Conservation (phyloP, 2,329 filamentous ascomycete species). For the Dothiorella sarmentorum region DNA sequence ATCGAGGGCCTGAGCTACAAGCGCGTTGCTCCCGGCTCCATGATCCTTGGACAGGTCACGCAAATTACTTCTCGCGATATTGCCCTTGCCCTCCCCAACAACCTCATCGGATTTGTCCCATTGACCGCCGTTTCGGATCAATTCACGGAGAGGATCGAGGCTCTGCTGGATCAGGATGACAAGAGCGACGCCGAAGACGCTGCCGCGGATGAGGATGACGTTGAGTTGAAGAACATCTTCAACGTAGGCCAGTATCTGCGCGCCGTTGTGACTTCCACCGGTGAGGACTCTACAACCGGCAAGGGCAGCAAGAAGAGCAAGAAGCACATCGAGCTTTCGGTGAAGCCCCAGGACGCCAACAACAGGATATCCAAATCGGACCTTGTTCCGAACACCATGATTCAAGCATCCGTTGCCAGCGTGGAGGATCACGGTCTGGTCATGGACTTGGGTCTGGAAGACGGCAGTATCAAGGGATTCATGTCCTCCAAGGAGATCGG, state of each 20-base stretch:
- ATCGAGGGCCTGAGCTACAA: conserved; percentile 89
- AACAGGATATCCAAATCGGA: conserved; percentile 68
- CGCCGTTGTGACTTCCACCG: conserved; percentile 75
- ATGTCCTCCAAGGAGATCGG: conserved; percentile 80
- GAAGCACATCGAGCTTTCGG: conserved; percentile 80
- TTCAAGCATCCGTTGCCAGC: conserved; percentile 85
- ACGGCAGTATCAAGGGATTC: conserved; percentile 71
- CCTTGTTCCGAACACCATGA: conserved; percentile 68
- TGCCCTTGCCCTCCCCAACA: conserved; percentile 83
- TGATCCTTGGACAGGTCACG: conserved; percentile 82
- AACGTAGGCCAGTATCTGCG: conserved; percentile 82
- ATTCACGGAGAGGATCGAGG: conserved; percentile 72
- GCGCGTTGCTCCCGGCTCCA: conserved; percentile 79
- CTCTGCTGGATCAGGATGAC: conserved; percentile 58
- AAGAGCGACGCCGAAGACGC: conserved; percentile 52
- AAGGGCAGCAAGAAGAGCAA: conserved; percentile 57
- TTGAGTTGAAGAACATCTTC: conserved; percentile 75
- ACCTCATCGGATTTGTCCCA: conserved; percentile 82
- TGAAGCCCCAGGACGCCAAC: conserved; percentile 77
- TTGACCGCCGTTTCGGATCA: conserved; percentile 86
- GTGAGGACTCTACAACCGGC: conserved; percentile 56
- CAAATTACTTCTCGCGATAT: conserved; percentile 78
- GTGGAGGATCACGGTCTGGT: conserved; percentile 95
- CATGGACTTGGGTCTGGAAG: conserved; percentile 81
- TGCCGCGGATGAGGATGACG: conserved; percentile 52